phyloP scores from a whole-genome alignment of 108 stramenopile genomes.

The Pseudonitzschia multiseries region DNA sequence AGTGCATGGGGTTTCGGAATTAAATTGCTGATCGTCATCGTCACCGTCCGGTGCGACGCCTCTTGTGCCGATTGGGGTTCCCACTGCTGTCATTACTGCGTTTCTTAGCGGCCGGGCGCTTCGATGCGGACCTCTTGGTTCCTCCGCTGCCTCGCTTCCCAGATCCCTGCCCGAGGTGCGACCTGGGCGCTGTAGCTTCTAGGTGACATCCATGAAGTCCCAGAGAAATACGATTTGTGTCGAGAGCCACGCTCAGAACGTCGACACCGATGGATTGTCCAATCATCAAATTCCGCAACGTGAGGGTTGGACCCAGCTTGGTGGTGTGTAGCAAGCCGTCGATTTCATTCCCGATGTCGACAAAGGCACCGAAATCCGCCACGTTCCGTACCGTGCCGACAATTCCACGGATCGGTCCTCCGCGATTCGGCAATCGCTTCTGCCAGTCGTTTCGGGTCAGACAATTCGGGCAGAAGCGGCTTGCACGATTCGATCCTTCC shows the following conservation, averaged over 20 bases:
- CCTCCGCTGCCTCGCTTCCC: neutral
- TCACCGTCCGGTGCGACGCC: neutral
- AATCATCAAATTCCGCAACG: slow-evolving; percentile 38
- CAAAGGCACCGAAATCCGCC: slow-evolving; percentile 69
- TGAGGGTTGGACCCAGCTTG: slow-evolving; percentile 43
- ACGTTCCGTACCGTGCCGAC: slow-evolving; percentile 56
- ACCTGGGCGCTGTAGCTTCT: neutral
- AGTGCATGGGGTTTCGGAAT: too few species aligned
- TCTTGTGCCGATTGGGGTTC: neutral
- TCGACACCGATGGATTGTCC: slow-evolving; percentile 62
- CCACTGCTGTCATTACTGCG: neutral
- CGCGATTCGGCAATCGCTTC: slow-evolving; percentile 2
- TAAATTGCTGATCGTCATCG: neutral
- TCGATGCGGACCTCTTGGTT: neutral
- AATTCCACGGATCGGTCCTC: slow-evolving; percentile 43
- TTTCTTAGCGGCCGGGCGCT: too few species aligned
- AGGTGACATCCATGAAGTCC: slow-evolving; percentile 43
- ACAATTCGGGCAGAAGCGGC: slow-evolving; percentile 14
- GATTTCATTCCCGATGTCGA: slow-evolving; percentile 54
- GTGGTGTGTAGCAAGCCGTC: slow-evolving; percentile 58
- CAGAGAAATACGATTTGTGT: slow-evolving; percentile 38
- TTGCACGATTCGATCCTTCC: slow-evolving; percentile 17
- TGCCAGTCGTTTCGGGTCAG: neutral
- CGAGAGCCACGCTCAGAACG: slow-evolving; percentile 36
- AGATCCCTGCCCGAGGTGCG: too few species aligned